Conservation (phyloP, 192 early-diverging fungal species). For the Podila epicladia region DNA sequence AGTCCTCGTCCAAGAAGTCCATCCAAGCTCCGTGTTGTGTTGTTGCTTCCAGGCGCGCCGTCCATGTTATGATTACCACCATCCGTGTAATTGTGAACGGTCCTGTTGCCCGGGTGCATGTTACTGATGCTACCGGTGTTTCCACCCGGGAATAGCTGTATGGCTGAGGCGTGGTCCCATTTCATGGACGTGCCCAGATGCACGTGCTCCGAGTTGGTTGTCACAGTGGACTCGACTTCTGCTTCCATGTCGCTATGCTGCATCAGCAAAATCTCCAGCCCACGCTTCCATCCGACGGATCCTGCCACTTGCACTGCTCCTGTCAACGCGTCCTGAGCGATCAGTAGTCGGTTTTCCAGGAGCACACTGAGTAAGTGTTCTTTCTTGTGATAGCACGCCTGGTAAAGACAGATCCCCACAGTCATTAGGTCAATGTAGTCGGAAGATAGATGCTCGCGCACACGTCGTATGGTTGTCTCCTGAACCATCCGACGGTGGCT, state of each 20-base stretch:
- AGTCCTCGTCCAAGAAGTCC: not conserved
- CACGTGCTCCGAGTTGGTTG: constrained; percentile 25
- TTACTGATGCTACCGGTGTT: not conserved
- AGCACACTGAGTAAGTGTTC: constrained; percentile 15
- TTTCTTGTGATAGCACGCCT: constrained; percentile 40
- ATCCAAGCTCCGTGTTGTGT: not conserved
- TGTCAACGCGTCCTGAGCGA: constrained; percentile 44
- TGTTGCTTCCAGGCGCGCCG: not conserved
- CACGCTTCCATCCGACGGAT: constrained; percentile 38
- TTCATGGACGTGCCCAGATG: constrained; percentile 38
- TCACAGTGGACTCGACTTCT: constrained; percentile 37
- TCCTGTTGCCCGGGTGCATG: not conserved
- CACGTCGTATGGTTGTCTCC: constrained; percentile 16
- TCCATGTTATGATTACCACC: not conserved
- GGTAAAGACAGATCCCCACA: constrained; percentile 40
- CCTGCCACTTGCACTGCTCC: constrained; percentile 44
- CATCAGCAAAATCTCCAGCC: constrained; percentile 36
- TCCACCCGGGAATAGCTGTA: constrained; percentile 1
- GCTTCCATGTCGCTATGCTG: constrained; percentile 42
- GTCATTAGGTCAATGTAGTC: constrained; percentile 44
- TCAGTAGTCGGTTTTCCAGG: constrained; percentile 29
- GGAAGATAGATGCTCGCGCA: constrained; percentile 21
- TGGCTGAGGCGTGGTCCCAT: constrained; percentile 36
- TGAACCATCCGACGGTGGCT: constrained; percentile 4
- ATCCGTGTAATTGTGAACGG: not conserved